Evolutionary conservation across 257 asterid species (phyloP), one percentile per base, ranked within the genome.

Genomic region (Hygrophila difformis): DNA sequence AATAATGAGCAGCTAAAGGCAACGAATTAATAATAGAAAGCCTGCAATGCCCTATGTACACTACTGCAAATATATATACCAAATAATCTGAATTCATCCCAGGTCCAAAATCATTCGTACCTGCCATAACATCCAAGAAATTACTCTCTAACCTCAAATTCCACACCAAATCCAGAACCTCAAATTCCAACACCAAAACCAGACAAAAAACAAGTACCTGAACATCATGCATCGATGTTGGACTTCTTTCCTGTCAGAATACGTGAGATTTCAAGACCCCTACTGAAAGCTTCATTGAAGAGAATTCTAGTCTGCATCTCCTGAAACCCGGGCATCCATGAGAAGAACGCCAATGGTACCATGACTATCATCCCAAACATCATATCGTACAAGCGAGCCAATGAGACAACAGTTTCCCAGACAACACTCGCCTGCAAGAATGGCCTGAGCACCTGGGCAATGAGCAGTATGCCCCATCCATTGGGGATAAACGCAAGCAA

Each of bases 241-340:
- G 75, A 49, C 34, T 72, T 73, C 67, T 88, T 88, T 56, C 93
- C 96, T 2, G 96, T 79, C 51, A 88, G 74, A 62, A 88, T 73
- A 33, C 84, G 82, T 36, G 97, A 88, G 45, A 88, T 88, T 53
- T 88, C 94, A 63, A 88, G 95, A 11, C 97, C 96, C 50, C 97
- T 64, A 60, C 97, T 89, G 68, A 82, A 82, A 48, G 83, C 97
- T 58, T 87, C 94, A 60, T 87, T 87, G 52, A 80, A 87, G 42
- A 83, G 67, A 40, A 80, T 83, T 83, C 93, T 77, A 6, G 94
- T 87, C 70, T 87, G 93, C 94, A 83, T 87, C 55, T 82, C 56
- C 55, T 87, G 93, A 57, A 83, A 83, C 35, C 97, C 93, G 55
- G 97, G 97, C 86, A 89, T 74, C 97, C 97, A 89, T 1, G 97